Percentiles rank a stretch among this genome's conserved stretches.
phyloP scores from a whole-genome alignment of 208 protist species.

The Trypanosoma mega region DNA sequence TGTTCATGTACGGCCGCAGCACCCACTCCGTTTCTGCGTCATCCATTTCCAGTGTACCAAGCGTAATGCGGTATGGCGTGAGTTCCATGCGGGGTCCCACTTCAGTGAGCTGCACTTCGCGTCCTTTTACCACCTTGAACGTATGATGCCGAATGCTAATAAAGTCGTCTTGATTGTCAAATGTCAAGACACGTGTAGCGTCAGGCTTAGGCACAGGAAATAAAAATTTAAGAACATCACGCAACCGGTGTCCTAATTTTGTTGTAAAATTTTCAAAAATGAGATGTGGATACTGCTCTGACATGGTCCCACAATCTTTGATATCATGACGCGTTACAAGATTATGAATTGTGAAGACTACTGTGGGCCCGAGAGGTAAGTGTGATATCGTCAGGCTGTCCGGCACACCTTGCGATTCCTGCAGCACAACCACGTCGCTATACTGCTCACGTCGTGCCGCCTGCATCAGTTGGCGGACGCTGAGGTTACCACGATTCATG shows the following conservation, averaged over 20 bases:
- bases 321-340: slow-evolving; percentile 98
- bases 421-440: slow-evolving; percentile 98
- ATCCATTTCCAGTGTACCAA: slow-evolving; percentile 94
- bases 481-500: slow-evolving; percentile 97
- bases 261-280: slow-evolving; percentile 99
- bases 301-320: slow-evolving; percentile 84
- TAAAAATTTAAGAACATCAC: slow-evolving; percentile 95
- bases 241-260: slow-evolving; percentile 93
- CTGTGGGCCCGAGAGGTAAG: slow-evolving; percentile 98
- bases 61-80: slow-evolving; percentile 95
- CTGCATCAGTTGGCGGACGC: slow-evolving; percentile 95
- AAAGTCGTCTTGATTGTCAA: slow-evolving; percentile 98
- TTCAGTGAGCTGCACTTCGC: slow-evolving; percentile 95
- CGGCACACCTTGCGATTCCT: slow-evolving; percentile 98
- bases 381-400: slow-evolving; percentile 98
- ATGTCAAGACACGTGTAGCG: slow-evolving; percentile 95
- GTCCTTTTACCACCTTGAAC: slow-evolving; percentile 82
- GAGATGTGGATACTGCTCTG: slow-evolving; percentile 97
- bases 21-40: slow-evolving; percentile 99
- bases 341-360: slow-evolving; percentile 98
- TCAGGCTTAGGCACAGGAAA: slow-evolving; percentile 98
- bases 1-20: slow-evolving; percentile 98
- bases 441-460: slow-evolving; percentile 92
- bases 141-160: slow-evolving; percentile 99
- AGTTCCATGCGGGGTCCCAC: slow-evolving; percentile 99